Evolutionary conservation across 352 stramenopile genomes (phyloP).

Genomic region (Globisporangium orthogonon): DNA sequence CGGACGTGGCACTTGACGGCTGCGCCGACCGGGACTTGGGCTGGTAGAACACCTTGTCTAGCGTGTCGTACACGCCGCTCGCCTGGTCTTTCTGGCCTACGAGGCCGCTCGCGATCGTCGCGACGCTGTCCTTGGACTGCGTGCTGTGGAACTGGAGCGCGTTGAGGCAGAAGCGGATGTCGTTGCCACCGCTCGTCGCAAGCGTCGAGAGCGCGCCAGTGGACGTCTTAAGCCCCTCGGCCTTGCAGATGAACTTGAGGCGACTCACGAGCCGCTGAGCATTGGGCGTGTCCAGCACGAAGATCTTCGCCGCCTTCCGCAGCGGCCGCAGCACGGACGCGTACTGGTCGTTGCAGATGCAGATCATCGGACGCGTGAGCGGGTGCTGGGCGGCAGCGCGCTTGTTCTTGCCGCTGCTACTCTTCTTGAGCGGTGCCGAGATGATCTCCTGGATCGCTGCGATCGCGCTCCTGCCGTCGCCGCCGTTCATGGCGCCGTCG

Average conservation of each 20-base stretch:
- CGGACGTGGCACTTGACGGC: neutral
- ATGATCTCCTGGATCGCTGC: conserved; percentile 92
- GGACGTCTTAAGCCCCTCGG: conserved; percentile 81
- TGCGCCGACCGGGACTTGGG: conserved; percentile 24
- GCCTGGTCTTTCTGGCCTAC: conserved; percentile 58
- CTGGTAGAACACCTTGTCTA: conserved; percentile 76
- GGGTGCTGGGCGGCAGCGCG: conserved; percentile 49
- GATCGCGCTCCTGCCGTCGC: conserved; percentile 82
- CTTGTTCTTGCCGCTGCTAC: conserved; percentile 13
- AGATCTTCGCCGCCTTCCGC: conserved; percentile 91
- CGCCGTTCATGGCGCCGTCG: conserved; percentile 92
- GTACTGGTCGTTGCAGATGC: conserved; percentile 99
- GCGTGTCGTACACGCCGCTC: conserved; percentile 53
- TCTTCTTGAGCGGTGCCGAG: conserved; percentile 70
- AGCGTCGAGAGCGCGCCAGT: conserved; percentile 56
- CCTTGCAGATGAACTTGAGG: conserved; percentile 89
- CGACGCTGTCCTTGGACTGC: conserved; percentile 19
- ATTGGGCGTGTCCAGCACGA: conserved; percentile 86
- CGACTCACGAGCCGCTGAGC: conserved; percentile 86
- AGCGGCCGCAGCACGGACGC: conserved; percentile 92
- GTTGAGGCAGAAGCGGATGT: conserved; percentile 96
- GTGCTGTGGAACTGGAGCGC: conserved; percentile 93
- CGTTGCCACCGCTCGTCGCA: conserved; percentile 68
- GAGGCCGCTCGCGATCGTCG: conserved; percentile 23
- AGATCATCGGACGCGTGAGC: conserved; percentile 93